These are phyloP conservation scores for Penicillium silybi DNA, from an alignment of 495 filamentous ascomycete genomes.

Conservation along the genomic window DNA sequence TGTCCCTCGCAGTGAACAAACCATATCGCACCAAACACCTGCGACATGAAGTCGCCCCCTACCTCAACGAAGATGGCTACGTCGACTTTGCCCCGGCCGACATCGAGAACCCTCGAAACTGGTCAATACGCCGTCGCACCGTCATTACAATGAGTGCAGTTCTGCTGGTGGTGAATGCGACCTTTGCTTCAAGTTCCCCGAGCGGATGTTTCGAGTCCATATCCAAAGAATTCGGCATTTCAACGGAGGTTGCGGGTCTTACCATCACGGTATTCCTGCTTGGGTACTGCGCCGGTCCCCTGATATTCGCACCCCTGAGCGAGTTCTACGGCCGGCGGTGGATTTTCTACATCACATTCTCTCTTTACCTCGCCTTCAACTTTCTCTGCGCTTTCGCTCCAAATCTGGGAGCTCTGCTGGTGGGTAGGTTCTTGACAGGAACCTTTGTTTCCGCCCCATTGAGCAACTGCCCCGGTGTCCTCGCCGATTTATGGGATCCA, in stretches of 20 bases:
- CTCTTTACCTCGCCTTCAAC: conserved; percentile 44
- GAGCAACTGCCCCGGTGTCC: conserved; percentile 43
- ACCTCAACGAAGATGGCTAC: conserved; percentile 40
- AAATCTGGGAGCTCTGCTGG: conserved; percentile 46
- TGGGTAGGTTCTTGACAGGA: conserved; percentile 49
- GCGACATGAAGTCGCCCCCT: not conserved
- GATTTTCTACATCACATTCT: conserved; percentile 44
- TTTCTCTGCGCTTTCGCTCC: conserved; percentile 51
- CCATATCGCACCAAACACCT: conserved; percentile 15
- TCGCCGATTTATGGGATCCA: conserved; percentile 54
- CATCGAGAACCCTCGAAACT: conserved; percentile 51
- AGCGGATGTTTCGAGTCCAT: conserved; percentile 47
- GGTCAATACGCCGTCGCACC: conserved; percentile 37
- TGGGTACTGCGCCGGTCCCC: conserved; percentile 48
- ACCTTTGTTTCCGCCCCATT: conserved; percentile 49
- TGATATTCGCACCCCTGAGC: conserved; percentile 48
- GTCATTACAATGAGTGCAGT: conserved; percentile 44
- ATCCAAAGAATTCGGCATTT: conserved; percentile 38
- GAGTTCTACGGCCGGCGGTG: conserved; percentile 51
- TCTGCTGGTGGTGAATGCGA: conserved; percentile 49
- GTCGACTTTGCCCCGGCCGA: conserved; percentile 44
- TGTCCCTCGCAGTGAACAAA: conserved; percentile 16
- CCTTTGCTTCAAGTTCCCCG: conserved; percentile 49
- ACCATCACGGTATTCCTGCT: conserved; percentile 51
- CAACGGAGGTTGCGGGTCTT: conserved; percentile 40